Conservation (phyloP, 495 filamentous ascomycete species). For the Diplogelasinospora grovesii region DNA sequence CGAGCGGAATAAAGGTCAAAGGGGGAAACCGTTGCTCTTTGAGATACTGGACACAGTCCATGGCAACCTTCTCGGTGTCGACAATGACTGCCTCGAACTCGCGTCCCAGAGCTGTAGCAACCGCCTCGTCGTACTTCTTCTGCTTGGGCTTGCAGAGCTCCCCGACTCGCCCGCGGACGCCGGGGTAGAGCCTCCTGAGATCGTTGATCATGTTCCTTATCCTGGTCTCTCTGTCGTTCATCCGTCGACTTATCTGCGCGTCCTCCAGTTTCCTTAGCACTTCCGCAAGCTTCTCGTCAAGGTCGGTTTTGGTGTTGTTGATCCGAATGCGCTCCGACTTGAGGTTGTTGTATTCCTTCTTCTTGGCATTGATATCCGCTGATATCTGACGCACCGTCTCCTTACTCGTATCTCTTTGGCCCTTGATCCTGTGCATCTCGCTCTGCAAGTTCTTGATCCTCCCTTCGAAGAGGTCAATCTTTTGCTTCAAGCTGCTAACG, state of each 20-base stretch:
- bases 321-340: constrained; percentile 77
- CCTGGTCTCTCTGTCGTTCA: constrained; percentile 71
- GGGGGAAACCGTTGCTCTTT: constrained; percentile 80
- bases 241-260: constrained; percentile 73
- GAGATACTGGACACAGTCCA: constrained; percentile 90
- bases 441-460: constrained; percentile 64
- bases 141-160: constrained; percentile 94
- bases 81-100: constrained; percentile 93
- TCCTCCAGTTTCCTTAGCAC: constrained; percentile 71
- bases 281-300: constrained; percentile 84
- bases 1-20: constrained; percentile 88
- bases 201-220: constrained; percentile 73
- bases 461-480: constrained; percentile 70
- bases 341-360: constrained; percentile 78
- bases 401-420: constrained; percentile 56
- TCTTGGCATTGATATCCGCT: constrained; percentile 78
- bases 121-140: constrained; percentile 89
- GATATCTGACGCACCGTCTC: constrained; percentile 56
- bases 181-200: constrained; percentile 85
- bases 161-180: constrained; percentile 82
- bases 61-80: constrained; percentile 91
- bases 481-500: constrained; percentile 76
- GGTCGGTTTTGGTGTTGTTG: constrained; percentile 72
- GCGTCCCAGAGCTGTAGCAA: constrained; percentile 84
- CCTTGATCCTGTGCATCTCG: constrained; percentile 62